Evolutionary conservation across 2,329 filamentous ascomycete genomes (phyloP), one percentile per base, ranked within the genome.

Genomic region (Nothopassalora personata): DNA sequence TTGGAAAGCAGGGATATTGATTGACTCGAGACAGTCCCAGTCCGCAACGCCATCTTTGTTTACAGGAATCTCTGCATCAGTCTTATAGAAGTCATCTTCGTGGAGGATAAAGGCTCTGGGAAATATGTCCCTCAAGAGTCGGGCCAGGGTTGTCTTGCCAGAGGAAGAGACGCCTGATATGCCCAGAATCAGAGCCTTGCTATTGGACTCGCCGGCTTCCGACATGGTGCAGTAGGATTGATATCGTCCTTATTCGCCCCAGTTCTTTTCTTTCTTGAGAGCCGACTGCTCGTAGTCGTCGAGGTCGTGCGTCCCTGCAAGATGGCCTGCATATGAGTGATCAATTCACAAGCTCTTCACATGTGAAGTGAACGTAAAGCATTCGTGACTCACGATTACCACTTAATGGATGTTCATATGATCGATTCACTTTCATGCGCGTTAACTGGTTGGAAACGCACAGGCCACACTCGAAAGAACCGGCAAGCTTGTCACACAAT

Each of bases 51-150:
- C 84, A 23, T 68, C 61, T 54, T 73, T 66, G 28, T 78, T 77
- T 15, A 81, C 71, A 1, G 79, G 76, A 43, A 83, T 83, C 82
- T 91, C 82, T 31, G 82, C 76, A 71, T 97, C 93, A 0, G 89
- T 80, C 64, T 85, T 86, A 77, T 96, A 99, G 73, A 97, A 99
- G 75, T 99, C 94, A 77, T 99, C 94, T 73, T 96, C 86, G 73
- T 99, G 94, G 23, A 99, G 81, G 69, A 97, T 89, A 70, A 91
- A 93, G 15, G 86, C 81, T 65, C 81, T 79, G 27, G 74, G 67
- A 69, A 97, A 91, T 65, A 96, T 86, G 71, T 90, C 86, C 59
- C 91, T 86, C 18, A 99, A 80, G 11, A 97, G 81, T 2, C 93
- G 85, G 19, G 91, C 89, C 13, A 99, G 83, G 2, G 94, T 97